Evolutionary conservation across 768 basidiomycete species (phyloP).

Genomic region (Sistotremastrum niveocremeum): DNA sequence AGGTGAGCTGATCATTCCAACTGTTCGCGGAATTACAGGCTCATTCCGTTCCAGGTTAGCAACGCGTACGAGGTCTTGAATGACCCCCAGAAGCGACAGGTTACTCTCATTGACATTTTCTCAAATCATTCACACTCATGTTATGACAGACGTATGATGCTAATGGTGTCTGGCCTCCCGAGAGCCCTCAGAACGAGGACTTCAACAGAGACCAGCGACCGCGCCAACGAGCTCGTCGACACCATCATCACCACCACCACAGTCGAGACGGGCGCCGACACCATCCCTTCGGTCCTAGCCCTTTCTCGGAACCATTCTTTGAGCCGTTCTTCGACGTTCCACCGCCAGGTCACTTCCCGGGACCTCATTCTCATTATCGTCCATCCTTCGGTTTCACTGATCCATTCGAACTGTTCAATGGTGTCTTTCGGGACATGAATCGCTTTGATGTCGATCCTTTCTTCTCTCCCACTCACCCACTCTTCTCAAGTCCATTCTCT

Average conservation of each 20-base stretch:
- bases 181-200: constrained; percentile 1
- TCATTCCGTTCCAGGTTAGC: constrained; percentile 31
- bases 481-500: neutral
- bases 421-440: constrained; percentile 46
- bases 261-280: constrained; percentile 2
- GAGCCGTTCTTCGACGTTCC: constrained; percentile 16
- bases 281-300: constrained; percentile 13
- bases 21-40: constrained; percentile 12
- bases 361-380: neutral
- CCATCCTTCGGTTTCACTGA: constrained; percentile 45
- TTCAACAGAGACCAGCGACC: constrained; percentile 2
- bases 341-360: neutral
- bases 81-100: constrained; percentile 42
- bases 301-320: constrained; percentile 32
- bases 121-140: neutral
- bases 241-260: constrained; percentile 7
- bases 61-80: constrained; percentile 49
- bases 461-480: neutral
- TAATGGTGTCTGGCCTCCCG: constrained; percentile 71
- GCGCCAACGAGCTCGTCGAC: constrained; percentile 6
- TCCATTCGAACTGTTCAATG: constrained; percentile 62
- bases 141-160: constrained; percentile 44
- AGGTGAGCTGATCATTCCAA: constrained; percentile 25
- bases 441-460: constrained; percentile 3
- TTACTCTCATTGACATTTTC: constrained; percentile 15